Conservation (phyloP, 768 basidiomycete species). For the Saitozyma podzolica region DNA sequence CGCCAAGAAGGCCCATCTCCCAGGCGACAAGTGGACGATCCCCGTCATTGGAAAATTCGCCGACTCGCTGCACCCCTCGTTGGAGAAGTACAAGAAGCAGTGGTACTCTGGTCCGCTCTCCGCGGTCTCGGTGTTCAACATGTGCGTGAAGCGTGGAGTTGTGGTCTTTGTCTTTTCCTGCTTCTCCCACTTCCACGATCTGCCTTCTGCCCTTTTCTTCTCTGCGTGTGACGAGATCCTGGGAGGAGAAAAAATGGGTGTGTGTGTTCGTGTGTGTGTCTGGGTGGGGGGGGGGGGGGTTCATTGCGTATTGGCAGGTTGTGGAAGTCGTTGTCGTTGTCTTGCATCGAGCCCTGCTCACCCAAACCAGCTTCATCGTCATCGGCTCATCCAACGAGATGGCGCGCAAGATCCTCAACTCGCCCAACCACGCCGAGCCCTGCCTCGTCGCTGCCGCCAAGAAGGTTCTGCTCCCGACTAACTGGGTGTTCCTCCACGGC, state of each 20-base stretch:
- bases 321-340: neutral
- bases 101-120: slow-evolving; percentile 88
- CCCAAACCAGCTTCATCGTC: slow-evolving; percentile 81
- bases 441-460: slow-evolving; percentile 92
- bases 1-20: slow-evolving; percentile 81
- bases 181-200: too few relatives aligned
- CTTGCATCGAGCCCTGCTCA: slow-evolving; percentile 4
- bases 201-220: too few relatives aligned
- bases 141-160: slow-evolving; percentile 60
- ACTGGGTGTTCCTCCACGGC: slow-evolving; percentile 98
- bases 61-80: slow-evolving; percentile 83
- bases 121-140: slow-evolving; percentile 94
- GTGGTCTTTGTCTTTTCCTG: too few relatives aligned
- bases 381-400: slow-evolving; percentile 94
- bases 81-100: slow-evolving; percentile 87
- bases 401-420: slow-evolving; percentile 93
- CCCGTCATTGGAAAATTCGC: slow-evolving; percentile 97
- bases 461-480: slow-evolving; percentile 75
- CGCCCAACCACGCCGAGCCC: slow-evolving; percentile 86
- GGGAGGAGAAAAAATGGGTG: too few relatives aligned
- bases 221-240: too few relatives aligned
- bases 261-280: too few relatives aligned
- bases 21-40: slow-evolving; percentile 87
- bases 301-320: too few relatives aligned
- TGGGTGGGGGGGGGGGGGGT: too few relatives aligned